Base-by-base conservation (phyloP, 2,329 filamentous ascomycete genomes). In the Thermothelomyces thermophilus region DNA sequence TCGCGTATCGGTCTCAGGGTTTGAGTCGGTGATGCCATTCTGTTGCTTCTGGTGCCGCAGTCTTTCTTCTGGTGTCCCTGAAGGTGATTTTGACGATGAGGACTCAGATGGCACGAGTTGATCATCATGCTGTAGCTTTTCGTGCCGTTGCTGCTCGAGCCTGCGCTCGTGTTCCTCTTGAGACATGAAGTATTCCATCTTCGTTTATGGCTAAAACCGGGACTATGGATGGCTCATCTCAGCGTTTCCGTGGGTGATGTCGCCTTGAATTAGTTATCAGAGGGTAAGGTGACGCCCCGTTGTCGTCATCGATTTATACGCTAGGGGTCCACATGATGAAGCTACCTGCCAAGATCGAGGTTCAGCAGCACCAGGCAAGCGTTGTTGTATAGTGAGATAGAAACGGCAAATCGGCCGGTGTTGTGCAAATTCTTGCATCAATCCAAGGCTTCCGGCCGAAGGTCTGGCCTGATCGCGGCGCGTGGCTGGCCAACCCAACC, bases 161-260 rank as follows among this genome's bases (percentile, higher is more conserved):
- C 17, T 42, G 37, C 36, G 48, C 3, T 51, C 37, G 33, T 43
- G 31, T 26, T 51, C 49, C 19, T 43, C 43, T 3, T 51, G 49
- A n/a, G 49, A 42, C 34, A 51, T 46, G 37, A 51, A 51, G 41
- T 46, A 51, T 36, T 51, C 48, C 48, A 46, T 50, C n/a, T n/a
- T n/a, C n/a, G n/a, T n/a, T n/a, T 24, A 4, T 34, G 8, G 22
- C 19, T 14, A 11, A 10, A 2, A 31, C 9, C 14, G 14, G 2
- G 9, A 31, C 30, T 2, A 31, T 31, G 2, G n/a, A n/a, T n/a
- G n/a, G n/a, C n/a, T 31, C 2, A 31, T 10, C 2, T 2, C 14
- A 3, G 30, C 14, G 30, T 31, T 31, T 31, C 9, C 3, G n/a
- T 3, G 13, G 16, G 24, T 31, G n/a, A 31, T n/a, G 31, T 13